Percentiles rank a stretch among this genome's conserved stretches.
Evolutionary conservation across 371 early-diverging fungal genomes (phyloP).

Genomic region (Coemansia sp.): DNA sequence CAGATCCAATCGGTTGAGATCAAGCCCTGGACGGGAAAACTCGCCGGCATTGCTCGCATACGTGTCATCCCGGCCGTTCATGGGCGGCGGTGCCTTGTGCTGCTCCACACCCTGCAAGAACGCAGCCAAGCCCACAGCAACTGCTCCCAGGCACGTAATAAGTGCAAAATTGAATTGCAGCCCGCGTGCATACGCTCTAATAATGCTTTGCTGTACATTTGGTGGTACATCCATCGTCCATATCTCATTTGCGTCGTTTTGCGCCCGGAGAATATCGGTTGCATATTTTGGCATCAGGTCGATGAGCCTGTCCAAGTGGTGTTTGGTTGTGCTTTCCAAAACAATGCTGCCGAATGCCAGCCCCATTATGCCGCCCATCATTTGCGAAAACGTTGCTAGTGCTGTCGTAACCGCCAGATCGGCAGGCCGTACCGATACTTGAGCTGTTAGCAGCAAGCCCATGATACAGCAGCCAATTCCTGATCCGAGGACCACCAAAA

Average conservation of each 20-base stretch:
- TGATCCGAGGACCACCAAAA: slow-evolving; percentile 61
- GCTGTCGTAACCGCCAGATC: slow-evolving; percentile 67
- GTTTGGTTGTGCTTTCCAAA: slow-evolving; percentile 55
- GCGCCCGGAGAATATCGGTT: slow-evolving; percentile 32
- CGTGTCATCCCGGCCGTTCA: slow-evolving; percentile 1
- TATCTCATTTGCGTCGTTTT: slow-evolving; percentile 50
- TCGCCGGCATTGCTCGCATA: slow-evolving; percentile 16
- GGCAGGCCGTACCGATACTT: slow-evolving; percentile 58
- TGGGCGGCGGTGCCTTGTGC: slow-evolving; percentile 22
- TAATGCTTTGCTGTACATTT: slow-evolving; percentile 52
- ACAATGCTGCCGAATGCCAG: slow-evolving; percentile 55
- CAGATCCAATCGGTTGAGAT: slow-evolving; percentile 29
- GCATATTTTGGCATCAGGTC: slow-evolving; percentile 30
- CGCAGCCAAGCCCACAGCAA: slow-evolving; percentile 57
- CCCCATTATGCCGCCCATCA: slow-evolving; percentile 64
- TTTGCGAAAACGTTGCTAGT: slow-evolving; percentile 61
- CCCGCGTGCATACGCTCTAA: slow-evolving; percentile 61
- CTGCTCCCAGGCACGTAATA: slow-evolving; percentile 58
- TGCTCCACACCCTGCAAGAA: slow-evolving; percentile 51
- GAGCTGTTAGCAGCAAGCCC: slow-evolving; percentile 61
- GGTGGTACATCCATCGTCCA: slow-evolving; percentile 45
- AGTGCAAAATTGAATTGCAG: slow-evolving; percentile 61
- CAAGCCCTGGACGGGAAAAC: slow-evolving; percentile 35
- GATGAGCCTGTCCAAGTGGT: slow-evolving; percentile 34
- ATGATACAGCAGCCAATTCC: slow-evolving; percentile 68